Conservation (phyloP, 441 rosid genomes). For the Kokia cookei region DNA sequence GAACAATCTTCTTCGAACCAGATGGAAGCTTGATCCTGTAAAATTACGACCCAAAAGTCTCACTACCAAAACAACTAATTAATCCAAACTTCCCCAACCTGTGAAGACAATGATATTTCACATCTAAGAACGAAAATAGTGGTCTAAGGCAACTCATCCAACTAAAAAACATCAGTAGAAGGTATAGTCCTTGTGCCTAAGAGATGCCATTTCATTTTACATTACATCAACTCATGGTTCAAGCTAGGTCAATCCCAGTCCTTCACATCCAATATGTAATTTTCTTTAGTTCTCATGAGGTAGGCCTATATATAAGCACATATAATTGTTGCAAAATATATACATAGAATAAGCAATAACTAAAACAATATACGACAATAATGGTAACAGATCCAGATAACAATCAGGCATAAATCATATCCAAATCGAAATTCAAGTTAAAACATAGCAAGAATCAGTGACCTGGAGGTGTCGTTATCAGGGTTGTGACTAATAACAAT, state of each 20-base stretch:
- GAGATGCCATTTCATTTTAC: background rate
- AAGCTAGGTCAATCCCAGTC: background rate
- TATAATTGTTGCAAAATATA: background rate
- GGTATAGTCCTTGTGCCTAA: background rate
- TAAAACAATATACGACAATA: background rate
- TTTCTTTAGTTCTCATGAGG: background rate
- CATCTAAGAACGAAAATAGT: background rate
- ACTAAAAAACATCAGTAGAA: background rate
- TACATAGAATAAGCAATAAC: background rate
- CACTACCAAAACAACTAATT: background rate
- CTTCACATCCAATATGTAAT: background rate
- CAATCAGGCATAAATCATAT: background rate
- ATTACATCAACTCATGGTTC: background rate
- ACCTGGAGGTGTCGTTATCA: constrained; percentile 66
- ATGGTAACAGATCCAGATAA: background rate
- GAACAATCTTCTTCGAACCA: constrained; percentile 63
- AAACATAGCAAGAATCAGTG: background rate
- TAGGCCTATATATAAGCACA: background rate
- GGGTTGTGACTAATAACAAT: constrained; percentile 60
- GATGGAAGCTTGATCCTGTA: constrained; percentile 78
- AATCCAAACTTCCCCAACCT: background rate
- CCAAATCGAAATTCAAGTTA: background rate
- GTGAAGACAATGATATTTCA: background rate
- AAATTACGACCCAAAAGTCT: background rate
- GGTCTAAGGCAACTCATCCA: background rate